Percentiles rank a stretch among this genome's conserved stretches.
These are phyloP conservation scores for Apiotrichum sp. DNA, from an alignment of 1,284 basidiomycete species.

Conservation along the genomic window DNA sequence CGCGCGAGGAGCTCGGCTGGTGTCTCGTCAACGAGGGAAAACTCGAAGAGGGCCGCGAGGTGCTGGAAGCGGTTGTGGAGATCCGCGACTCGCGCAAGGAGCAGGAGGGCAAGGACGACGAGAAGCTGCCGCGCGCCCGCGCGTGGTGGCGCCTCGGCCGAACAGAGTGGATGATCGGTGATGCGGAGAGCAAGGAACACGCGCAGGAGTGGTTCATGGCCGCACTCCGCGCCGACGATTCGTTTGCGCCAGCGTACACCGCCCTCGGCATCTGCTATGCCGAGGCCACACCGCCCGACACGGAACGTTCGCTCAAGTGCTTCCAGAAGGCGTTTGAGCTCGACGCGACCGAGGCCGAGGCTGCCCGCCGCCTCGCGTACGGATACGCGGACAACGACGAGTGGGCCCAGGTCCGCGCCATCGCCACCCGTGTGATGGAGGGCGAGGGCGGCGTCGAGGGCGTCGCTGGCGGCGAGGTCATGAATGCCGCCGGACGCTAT, in stretches of 20 bases:
- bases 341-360: constrained; percentile 78
- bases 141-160: constrained; percentile 79
- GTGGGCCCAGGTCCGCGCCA: constrained; percentile 92
- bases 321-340: constrained; percentile 99
- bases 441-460: constrained; percentile 76
- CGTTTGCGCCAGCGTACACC: constrained; percentile 87
- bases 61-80: constrained; percentile 58
- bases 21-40: constrained; percentile 61
- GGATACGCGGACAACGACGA: constrained; percentile 89
- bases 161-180: constrained; percentile 66
- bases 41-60: constrained; percentile 53
- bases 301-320: constrained; percentile 81
- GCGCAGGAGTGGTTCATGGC: constrained; percentile 77
- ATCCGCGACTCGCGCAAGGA: constrained; percentile 55
- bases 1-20: constrained; percentile 81
- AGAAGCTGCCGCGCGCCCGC: constrained; percentile 55
- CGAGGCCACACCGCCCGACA: constrained; percentile 69
- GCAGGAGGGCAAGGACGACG: constrained; percentile 50
- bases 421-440: constrained; percentile 84
- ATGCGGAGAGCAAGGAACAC: constrained; percentile 51
- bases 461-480: constrained; percentile 52
- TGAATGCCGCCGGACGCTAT: constrained; percentile 49
- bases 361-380: constrained; percentile 74
- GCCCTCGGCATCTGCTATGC: constrained; percentile 87
- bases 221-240: constrained; percentile 67